Conservation (phyloP, 805 yeast species). For the Starmerella vaccinii region DNA sequence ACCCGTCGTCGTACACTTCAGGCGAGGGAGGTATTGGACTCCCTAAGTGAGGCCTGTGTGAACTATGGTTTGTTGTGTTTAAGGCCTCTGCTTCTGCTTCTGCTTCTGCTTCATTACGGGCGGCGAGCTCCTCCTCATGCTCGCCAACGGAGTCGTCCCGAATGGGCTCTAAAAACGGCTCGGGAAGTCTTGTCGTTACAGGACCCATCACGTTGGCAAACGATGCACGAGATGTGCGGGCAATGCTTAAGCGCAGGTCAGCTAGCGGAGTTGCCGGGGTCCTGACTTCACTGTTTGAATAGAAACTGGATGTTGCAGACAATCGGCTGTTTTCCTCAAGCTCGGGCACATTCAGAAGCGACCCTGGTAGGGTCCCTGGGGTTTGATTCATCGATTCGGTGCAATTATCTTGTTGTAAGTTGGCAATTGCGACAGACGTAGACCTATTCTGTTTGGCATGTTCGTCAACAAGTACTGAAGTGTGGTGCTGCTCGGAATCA, state of each 20-base stretch:
- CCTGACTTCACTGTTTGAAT: background rate
- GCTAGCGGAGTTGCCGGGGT: background rate
- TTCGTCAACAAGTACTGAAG: too few relatives aligned
- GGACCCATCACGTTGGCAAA: background rate
- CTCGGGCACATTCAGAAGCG: too few relatives aligned
- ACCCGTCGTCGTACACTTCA: constrained; percentile 5
- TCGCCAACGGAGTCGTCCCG: background rate
- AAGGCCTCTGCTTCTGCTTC: too few relatives aligned
- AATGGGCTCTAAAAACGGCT: background rate
- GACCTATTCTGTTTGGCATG: too few relatives aligned
- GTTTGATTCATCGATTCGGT: too few relatives aligned
- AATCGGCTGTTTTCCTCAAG: background rate
- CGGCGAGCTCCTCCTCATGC: too few relatives aligned
- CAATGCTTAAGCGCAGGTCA: background rate
- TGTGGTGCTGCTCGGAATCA: too few relatives aligned
- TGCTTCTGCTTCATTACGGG: too few relatives aligned
- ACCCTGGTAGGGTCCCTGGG: too few relatives aligned
- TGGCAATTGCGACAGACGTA: too few relatives aligned
- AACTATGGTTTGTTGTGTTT: background rate
- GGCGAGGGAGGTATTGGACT: background rate
- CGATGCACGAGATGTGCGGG: background rate
- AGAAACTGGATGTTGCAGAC: background rate
- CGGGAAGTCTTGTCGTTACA: background rate
- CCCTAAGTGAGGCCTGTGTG: background rate
- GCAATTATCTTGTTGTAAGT: too few relatives aligned